These are phyloP conservation scores for Tagetes erecta DNA, from an alignment of 129 eudicot species.

Conservation along the genomic window DNA sequence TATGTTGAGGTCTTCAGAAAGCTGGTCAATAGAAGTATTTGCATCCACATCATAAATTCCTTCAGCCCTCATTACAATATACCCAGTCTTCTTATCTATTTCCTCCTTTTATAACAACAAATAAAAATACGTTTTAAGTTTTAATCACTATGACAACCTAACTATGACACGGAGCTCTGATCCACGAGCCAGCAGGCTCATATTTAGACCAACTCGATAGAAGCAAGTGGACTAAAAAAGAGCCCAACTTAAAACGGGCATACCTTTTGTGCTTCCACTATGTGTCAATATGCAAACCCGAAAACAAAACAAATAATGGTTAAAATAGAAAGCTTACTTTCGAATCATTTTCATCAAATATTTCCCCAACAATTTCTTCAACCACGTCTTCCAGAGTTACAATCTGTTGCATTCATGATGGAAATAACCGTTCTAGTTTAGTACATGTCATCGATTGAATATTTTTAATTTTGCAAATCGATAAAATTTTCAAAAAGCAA, in stretches of 20 bases:
- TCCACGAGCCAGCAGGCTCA: not conserved
- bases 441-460: not conserved
- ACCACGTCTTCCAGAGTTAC: slow-evolving; percentile 97
- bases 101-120: slow-evolving; percentile 59
- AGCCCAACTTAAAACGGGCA: not conserved
- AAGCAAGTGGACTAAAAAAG: not conserved
- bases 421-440: not conserved
- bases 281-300: not conserved
- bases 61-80: slow-evolving; percentile 92
- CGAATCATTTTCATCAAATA: slow-evolving; percentile 96
- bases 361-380: slow-evolving; percentile 99
- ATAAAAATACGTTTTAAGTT: not conserved
- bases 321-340: slow-evolving; percentile 53
- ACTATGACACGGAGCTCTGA: not conserved
- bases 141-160: slow-evolving; percentile 1
- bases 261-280: not conserved
- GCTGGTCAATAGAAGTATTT: slow-evolving; percentile 93
- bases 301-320: not conserved
- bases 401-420: slow-evolving; percentile 54
- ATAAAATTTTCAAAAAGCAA: not conserved
- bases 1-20: slow-evolving; percentile 86
- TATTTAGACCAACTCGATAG: not conserved
- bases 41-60: slow-evolving; percentile 97
- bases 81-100: slow-evolving; percentile 92
- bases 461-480: not conserved